These are phyloP conservation scores for Stachybotrys elegans DNA, from an alignment of 2,329 filamentous ascomycete genomes.

Conservation along the genomic window DNA sequence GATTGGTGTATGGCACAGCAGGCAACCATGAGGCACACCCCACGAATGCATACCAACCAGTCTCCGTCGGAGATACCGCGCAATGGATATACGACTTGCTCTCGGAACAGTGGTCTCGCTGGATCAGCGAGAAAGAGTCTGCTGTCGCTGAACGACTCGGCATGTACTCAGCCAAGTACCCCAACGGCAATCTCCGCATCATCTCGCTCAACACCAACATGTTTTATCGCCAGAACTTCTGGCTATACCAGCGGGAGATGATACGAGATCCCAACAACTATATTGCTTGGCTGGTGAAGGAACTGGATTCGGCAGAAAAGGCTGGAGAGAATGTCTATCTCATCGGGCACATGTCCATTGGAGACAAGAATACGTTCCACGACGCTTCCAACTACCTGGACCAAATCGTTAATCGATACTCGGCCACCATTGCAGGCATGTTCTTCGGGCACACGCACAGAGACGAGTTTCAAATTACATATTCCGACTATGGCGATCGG, in stretches of 20 bases:
- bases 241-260: constrained; percentile 46
- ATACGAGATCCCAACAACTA: constrained; percentile 46
- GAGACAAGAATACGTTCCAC: constrained; percentile 44
- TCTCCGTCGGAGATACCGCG: constrained; percentile 29
- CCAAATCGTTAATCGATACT: constrained; percentile 48
- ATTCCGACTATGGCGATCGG: constrained; percentile 39
- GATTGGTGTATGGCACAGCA: constrained; percentile 45
- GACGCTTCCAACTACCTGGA: constrained; percentile 49
- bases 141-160: constrained; percentile 35
- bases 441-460: constrained; percentile 56
- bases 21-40: constrained; percentile 55
- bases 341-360: constrained; percentile 52
- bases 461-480: constrained; percentile 52
- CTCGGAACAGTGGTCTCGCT: constrained; percentile 38
- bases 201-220: constrained; percentile 57
- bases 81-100: constrained; percentile 51
- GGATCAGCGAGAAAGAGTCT: constrained; percentile 33
- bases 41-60: constrained; percentile 44
- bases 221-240: constrained; percentile 55
- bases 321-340: constrained; percentile 50
- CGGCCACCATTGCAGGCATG: constrained; percentile 46
- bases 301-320: constrained; percentile 49
- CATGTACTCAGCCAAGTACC: constrained; percentile 42
- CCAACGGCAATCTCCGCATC: constrained; percentile 43
- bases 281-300: constrained; percentile 46